These are phyloP conservation scores for Fusarium metavorans DNA, from an alignment of 2,329 filamentous ascomycete species.

Conservation along the genomic window DNA sequence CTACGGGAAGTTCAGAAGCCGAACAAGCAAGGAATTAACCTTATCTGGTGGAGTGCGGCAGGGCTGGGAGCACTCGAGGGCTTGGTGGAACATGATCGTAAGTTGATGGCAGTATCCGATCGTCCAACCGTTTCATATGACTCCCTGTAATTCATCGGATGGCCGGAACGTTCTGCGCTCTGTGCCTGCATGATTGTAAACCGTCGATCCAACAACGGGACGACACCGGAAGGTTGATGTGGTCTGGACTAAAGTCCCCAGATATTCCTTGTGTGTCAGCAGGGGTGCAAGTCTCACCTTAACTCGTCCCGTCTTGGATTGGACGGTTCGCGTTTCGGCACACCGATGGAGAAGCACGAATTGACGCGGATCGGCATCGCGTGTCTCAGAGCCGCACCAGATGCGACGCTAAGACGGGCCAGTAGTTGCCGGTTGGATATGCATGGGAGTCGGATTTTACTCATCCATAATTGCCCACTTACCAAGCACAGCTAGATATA, in stretches of 20 bases:
- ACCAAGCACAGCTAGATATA: background rate
- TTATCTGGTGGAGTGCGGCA: background rate
- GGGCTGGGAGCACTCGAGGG: background rate
- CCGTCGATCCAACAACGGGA: constrained; percentile 1
- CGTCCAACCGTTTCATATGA: background rate
- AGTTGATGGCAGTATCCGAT: background rate
- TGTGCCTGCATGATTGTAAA: background rate
- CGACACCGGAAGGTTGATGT: background rate
- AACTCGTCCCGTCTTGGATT: background rate
- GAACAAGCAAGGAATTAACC: constrained; percentile 2
- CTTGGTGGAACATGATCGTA: background rate
- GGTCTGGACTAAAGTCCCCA: background rate
- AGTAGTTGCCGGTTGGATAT: background rate
- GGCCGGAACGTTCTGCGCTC: background rate
- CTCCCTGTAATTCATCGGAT: background rate
- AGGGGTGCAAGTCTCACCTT: background rate
- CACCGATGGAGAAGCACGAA: background rate
- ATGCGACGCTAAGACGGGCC: background rate
- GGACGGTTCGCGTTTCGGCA: background rate
- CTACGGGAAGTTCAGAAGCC: background rate
- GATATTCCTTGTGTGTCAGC: background rate
- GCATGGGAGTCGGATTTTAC: background rate
- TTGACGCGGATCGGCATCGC: background rate
- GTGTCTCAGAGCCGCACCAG: background rate
- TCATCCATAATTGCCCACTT: background rate